Conservation (phyloP, 2,329 filamentous ascomycete genomes). For the Atkinsonella hypoxylon region DNA sequence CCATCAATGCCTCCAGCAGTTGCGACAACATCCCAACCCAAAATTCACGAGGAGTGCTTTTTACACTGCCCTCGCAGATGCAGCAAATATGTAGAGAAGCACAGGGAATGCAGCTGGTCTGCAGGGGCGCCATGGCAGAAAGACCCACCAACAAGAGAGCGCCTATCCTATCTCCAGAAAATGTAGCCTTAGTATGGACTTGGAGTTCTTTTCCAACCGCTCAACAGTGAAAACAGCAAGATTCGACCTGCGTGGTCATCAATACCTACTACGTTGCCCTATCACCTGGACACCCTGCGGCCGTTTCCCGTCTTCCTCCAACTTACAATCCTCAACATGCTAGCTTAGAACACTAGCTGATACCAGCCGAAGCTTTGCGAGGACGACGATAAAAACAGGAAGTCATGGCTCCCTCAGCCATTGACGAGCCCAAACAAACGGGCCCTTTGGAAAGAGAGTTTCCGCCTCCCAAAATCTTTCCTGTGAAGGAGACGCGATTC, state of each 20-base stretch:
- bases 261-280: background rate
- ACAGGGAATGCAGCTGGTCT: too few relatives aligned
- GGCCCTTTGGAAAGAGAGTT: conserved; percentile 29
- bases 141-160: conserved; percentile 10
- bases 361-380: conserved; percentile 5
- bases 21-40: too few relatives aligned
- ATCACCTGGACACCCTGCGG: background rate
- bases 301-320: conserved; percentile 3
- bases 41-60: too few relatives aligned
- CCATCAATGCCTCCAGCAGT: too few relatives aligned
- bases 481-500: conserved; percentile 50
- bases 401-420: conserved; percentile 41
- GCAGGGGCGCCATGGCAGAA: conserved; percentile 1
- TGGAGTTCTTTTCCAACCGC: background rate
- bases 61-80: too few relatives aligned
- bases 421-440: conserved; percentile 29
- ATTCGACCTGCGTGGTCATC: background rate
- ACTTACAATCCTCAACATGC: conserved; percentile 4
- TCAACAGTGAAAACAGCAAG: background rate
- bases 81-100: too few relatives aligned
- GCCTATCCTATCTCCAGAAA: conserved; percentile 15
- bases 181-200: conserved; percentile 21
- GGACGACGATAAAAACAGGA: conserved; percentile 7
- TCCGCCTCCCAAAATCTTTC: conserved; percentile 44
- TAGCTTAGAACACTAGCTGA: background rate